Evolutionary conservation across 164 flowering plant species (phyloP), one percentile per base, ranked within the genome.

Genomic region (Nymphaea colorata): DNA sequence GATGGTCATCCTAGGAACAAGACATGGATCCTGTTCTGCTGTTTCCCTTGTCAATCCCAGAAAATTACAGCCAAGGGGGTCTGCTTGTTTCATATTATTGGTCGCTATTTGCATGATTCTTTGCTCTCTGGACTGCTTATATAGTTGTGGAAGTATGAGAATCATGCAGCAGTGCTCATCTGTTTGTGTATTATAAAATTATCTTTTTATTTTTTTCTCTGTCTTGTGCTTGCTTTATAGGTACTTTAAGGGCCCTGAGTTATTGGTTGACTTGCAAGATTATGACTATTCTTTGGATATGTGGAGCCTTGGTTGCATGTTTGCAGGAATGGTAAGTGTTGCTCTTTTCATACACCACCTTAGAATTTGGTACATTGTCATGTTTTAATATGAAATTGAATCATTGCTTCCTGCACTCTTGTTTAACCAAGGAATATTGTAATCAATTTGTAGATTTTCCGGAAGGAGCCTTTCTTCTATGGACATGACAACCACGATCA

Each of bases 401-500:
- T 10, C 57, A 8, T 51, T 51, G 57, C 0, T 15, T 51, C 57
- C 14, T 51, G 57, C 12, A 51, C 14, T 15, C 57, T 8, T 51
- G 57, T 51, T 51, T 10, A 15, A 51, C 57, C 14, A 8, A 15
- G 14, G 57, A 51, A 51, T 3, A 51, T 51, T 15, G 8, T 15
- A 2, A 51, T 15, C 14, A 51, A 51, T 15, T 43, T 70, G 74
- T 80, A 90, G 96, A 88, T 90, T 59, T 90, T 87, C 74, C 87
- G 88, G 36, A 88, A 90, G 80, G 94, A 90, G 71, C 90, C 89
- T 41, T 90, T 90, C 78, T 90, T 90, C 71, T 88, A 87, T 82
- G 97, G 94, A 42, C 94, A 83, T 76, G 94, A 86, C 76, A 90
- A 90, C 71, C 88, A 87, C 62, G 93, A 88, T 70, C 96, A 90